Base-by-base conservation (phyloP, 2,329 filamentous ascomycete genomes). In the Colletotrichum euphorbiae region DNA sequence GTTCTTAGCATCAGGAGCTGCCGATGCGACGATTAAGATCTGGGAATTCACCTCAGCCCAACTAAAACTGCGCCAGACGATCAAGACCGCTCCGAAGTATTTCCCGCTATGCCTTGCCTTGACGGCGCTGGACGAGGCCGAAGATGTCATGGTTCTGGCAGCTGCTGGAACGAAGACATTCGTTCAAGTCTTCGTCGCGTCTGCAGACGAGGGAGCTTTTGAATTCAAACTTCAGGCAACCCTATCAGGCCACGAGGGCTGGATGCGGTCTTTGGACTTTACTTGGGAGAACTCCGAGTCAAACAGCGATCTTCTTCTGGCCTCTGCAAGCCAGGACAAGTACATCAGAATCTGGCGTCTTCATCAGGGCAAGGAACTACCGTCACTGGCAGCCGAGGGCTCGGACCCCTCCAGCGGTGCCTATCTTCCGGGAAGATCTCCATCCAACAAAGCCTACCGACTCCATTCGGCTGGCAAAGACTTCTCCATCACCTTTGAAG, bases 241-340 rank as follows among this genome's bases (percentile, higher is more conserved):
- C 0, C 85, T 99, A 19, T 86, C 89, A 0, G 96, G 96, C 3
- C 96, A 99, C 74, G 96, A 99, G 79, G 95, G 93, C 64, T 99
- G 96, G 96, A 89, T 99, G 52, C 87, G 95, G 54, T 95, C 93
- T 13, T 83, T 99, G 12, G 90, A 90, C 70, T 96, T 99, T 72
- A 87, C 88, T 1, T 82, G 82, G 68, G 92, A 96, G 75, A 85
- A 79, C 13, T 76, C 81, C 2, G 80, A 81, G 21, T 72, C 79
- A 0, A 78, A 81, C 0, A 87, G 87, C 59, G 94, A 98, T 76
- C 77, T 97, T 4, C 80, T 98, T 21, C 85, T 99, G 19, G 93
- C 95, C 0, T 98, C 95, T 11, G 94, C 94, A 21, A 98, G 95
- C 76, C 96, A 99, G 78, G 96, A 99, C 79, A 98, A 97, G 80